Evolutionary conservation across 441 rosid genomes (phyloP).

Genomic region (Manihot esculenta): DNA sequence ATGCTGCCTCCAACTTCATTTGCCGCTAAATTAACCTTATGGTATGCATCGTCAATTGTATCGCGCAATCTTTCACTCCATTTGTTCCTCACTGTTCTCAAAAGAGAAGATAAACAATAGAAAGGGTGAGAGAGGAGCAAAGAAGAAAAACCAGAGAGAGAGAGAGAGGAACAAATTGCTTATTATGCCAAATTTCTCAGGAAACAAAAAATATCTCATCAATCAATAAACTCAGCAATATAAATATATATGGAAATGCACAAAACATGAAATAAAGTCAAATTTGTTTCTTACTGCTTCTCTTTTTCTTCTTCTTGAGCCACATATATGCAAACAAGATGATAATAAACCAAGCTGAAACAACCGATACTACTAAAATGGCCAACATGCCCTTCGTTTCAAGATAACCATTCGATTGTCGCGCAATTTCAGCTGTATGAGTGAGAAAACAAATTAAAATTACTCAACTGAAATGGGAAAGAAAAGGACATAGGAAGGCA

Average conservation of each 20-base stretch:
- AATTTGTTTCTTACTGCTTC: not conserved
- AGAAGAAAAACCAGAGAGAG: no score
- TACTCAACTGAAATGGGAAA: not conserved
- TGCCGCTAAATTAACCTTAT: no score
- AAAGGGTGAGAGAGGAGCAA: no score
- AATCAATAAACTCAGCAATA: no score
- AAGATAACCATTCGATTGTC: not conserved
- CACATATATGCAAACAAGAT: not conserved
- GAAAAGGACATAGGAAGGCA: not conserved
- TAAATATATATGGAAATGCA: no score
- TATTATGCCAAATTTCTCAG: no score
- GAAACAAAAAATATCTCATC: not conserved
- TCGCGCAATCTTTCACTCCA: not conserved
- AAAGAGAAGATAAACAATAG: not conserved
- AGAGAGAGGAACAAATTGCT: no score
- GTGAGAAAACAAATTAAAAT: not conserved
- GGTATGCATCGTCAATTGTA: no score
- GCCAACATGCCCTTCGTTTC: not conserved
- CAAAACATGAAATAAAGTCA: no score
- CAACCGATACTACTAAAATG: not conserved
- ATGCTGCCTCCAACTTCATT: not conserved
- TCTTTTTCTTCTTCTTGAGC: not conserved
- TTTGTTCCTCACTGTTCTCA: not conserved
- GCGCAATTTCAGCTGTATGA: not conserved
- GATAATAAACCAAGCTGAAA: not conserved